Evolutionary conservation across 2,329 filamentous ascomycete species (phyloP).

Genomic region (Microascus cirrosus): DNA sequence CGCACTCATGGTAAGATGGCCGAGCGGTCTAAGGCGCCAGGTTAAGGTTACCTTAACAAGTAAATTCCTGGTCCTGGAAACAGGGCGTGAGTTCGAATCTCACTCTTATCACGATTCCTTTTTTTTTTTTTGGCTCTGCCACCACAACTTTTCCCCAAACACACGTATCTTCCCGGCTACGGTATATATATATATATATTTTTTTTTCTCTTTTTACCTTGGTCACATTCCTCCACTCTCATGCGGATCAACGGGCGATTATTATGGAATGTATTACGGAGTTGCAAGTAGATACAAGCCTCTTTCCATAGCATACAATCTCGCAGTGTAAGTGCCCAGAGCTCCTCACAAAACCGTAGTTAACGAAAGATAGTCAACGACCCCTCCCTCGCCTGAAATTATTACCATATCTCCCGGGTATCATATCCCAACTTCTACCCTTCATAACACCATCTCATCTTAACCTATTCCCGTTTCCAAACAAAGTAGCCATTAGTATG

Average conservation of each 20-base stretch:
- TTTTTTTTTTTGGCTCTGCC: not conserved
- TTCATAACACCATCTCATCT: not conserved
- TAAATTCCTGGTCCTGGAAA: not conserved
- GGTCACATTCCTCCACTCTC: not conserved
- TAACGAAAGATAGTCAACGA: too few species aligned
- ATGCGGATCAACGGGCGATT: not conserved
- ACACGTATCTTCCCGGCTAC: too few species aligned
- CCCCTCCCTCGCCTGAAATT: not conserved
- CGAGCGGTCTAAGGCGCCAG: slow-evolving; percentile 15
- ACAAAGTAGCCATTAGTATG: slow-evolving; percentile 22
- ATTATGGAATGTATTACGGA: too few species aligned
- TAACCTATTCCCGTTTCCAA: not conserved
- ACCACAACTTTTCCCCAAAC: too few species aligned
- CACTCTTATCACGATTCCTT: not conserved
- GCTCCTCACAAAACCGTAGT: too few species aligned
- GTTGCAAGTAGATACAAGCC: too few species aligned
- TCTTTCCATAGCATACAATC: too few species aligned
- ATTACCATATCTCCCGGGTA: not conserved
- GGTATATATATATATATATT: too few species aligned
- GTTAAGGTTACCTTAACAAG: slow-evolving; percentile 24
- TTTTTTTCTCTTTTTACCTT: not conserved
- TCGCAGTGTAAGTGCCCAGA: too few species aligned
- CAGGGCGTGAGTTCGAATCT: not conserved
- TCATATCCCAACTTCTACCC: not conserved
- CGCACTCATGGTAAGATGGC: not conserved